Percentiles rank a stretch among this genome's conserved stretches.
Evolutionary conservation across 495 filamentous ascomycete species (phyloP).

Genomic region (Patellaria atrata): DNA sequence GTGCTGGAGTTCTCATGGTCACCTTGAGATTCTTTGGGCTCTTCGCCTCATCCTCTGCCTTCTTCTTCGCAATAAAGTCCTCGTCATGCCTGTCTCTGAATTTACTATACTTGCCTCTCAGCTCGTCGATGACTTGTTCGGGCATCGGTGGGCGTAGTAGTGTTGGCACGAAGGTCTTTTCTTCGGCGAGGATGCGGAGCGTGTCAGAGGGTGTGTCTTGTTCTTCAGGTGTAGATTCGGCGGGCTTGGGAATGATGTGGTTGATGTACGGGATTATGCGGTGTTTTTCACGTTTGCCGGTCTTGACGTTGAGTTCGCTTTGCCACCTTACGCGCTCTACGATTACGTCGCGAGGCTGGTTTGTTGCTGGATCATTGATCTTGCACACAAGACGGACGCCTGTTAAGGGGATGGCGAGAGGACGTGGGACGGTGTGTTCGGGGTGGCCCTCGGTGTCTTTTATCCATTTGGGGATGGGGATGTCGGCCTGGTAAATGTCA

Average conservation of each 20-base stretch:
- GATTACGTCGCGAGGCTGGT: constrained; percentile 52
- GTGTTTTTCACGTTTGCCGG: not conserved
- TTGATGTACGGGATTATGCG: not conserved
- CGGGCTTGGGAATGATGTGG: constrained; percentile 55
- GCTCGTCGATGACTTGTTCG: constrained; percentile 62
- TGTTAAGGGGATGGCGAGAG: constrained; percentile 45
- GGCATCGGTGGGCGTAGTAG: constrained; percentile 70
- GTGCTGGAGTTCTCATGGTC: constrained; percentile 39
- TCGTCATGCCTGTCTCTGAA: constrained; percentile 71
- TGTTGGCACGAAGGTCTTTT: constrained; percentile 58
- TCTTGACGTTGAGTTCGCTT: constrained; percentile 12
- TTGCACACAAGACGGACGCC: constrained; percentile 69
- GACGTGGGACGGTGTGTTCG: constrained; percentile 31
- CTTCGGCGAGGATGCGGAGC: constrained; percentile 57
- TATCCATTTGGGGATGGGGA: constrained; percentile 41
- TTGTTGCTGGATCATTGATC: constrained; percentile 47
- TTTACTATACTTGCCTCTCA: constrained; percentile 68
- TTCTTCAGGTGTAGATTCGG: constrained; percentile 29
- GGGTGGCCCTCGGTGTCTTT: constrained; percentile 28
- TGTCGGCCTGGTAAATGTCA: constrained; percentile 37
- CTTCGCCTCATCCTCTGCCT: constrained; percentile 41
- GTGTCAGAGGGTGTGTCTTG: constrained; percentile 55
- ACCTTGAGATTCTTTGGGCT: constrained; percentile 39
- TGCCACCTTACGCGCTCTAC: constrained; percentile 47
- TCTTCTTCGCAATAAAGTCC: constrained; percentile 47